Conservation (phyloP, 805 yeast genomes). For the Ogataea neopini region DNA sequence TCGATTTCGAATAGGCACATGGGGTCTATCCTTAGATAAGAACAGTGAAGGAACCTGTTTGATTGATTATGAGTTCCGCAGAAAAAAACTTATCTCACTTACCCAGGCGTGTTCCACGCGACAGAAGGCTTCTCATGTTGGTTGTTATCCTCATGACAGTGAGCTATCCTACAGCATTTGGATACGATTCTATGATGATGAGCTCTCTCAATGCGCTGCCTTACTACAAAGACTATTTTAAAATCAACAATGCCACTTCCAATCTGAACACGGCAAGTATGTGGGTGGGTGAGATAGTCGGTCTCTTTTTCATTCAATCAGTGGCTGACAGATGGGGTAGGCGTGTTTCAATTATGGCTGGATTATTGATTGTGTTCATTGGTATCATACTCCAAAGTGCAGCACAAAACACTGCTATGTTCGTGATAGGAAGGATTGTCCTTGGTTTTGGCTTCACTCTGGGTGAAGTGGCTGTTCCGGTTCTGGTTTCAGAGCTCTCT, state of each 20-base stretch:
- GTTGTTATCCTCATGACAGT: conserved; percentile 7
- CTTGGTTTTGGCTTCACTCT: conserved; percentile 46
- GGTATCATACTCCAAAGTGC: conserved; percentile 21
- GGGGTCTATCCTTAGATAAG: too few relatives aligned
- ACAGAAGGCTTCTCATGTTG: not conserved
- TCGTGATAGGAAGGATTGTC: conserved; percentile 43
- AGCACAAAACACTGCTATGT: conserved; percentile 27
- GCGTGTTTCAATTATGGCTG: conserved; percentile 13
- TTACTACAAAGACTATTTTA: conserved; percentile 13
- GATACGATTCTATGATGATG: conserved; percentile 32
- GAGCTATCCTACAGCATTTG: conserved; percentile 9
- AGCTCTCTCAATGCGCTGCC: conserved; percentile 13
- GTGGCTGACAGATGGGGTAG: conserved; percentile 17
- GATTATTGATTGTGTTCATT: conserved; percentile 11
- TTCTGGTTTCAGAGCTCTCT: conserved; percentile 48
- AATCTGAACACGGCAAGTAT: conserved; percentile 18
- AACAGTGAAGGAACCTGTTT: too few relatives aligned
- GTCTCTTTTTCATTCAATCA: conserved; percentile 24
- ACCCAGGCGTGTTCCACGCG: conserved; percentile 35
- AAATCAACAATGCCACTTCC: conserved; percentile 6
- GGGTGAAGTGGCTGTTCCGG: conserved; percentile 43
- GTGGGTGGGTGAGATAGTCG: conserved; percentile 29
- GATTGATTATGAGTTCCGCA: not conserved
- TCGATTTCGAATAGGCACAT: too few relatives aligned
- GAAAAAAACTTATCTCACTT: not conserved